phyloP scores from a whole-genome alignment of 768 basidiomycete species.

The Saitozyma sp. region DNA sequence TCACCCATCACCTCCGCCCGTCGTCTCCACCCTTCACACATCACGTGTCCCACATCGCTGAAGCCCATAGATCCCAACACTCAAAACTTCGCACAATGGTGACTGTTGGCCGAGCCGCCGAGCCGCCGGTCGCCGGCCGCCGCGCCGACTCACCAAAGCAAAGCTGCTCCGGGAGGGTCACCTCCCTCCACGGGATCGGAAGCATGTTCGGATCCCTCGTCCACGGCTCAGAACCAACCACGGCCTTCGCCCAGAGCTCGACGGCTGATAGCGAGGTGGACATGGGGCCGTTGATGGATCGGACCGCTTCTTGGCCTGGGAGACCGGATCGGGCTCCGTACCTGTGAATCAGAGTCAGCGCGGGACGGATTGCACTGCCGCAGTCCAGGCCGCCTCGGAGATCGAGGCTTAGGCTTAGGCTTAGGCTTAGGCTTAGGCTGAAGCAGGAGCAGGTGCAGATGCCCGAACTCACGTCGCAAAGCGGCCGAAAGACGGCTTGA shows the following conservation, averaged over 20 bases:
- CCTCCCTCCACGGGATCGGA: conserved; percentile 40
- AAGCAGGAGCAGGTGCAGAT: no score
- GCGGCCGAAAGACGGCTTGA: conserved; percentile 40
- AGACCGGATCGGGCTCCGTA: conserved; percentile 30
- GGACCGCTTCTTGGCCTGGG: conserved; percentile 36
- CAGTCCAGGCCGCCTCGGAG: not conserved
- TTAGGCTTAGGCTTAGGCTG: no score
- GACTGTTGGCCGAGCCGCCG: no score
- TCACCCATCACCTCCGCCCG: no score
- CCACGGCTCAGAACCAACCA: conserved; percentile 32
- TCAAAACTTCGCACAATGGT: no score
- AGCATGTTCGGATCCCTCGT: conserved; percentile 27
- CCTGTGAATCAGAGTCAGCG: conserved; percentile 1
- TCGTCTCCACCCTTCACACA: no score
- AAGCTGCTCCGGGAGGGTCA: conserved; percentile 24
- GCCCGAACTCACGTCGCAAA: conserved; percentile 22
- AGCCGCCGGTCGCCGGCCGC: no score
- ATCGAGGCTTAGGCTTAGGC: no score
- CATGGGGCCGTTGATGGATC: conserved; percentile 39
- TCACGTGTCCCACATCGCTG: no score
- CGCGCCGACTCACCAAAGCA: conserved; percentile 23
- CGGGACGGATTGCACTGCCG: not conserved
- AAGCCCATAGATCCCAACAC: no score
- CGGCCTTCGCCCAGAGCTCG: conserved; percentile 31
- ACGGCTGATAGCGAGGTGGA: conserved; percentile 18